A percentile compares a stretch with the other conserved stretches of the same genome.
Conservation (phyloP, 2,329 filamentous ascomycete species). For the Exophiala xenobiotica region DNA sequence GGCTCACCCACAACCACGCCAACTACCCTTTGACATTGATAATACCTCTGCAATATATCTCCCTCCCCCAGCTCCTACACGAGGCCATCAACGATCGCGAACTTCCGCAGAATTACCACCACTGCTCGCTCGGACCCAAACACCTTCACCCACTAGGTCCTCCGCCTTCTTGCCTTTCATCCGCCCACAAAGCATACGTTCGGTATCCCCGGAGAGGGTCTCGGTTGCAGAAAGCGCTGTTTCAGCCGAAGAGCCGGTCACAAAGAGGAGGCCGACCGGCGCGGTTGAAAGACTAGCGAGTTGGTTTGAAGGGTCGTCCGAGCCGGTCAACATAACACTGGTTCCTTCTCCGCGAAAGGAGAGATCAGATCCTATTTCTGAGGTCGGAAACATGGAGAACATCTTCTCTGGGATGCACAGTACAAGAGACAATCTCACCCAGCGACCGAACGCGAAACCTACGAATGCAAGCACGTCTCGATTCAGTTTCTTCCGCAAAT, state of each 20-base stretch:
- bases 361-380: conserved; percentile 24
- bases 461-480: conserved; percentile 37
- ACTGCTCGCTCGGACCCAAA: conserved; percentile 18
- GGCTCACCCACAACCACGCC: conserved; percentile 11
- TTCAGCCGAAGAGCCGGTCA: conserved; percentile 9
- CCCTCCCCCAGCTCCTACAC: conserved; percentile 23
- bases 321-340: conserved; percentile 49
- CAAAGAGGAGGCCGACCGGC: conserved; percentile 19
- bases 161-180: conserved; percentile 29
- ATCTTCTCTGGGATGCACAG: conserved; percentile 22
- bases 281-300: conserved; percentile 39
- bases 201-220: conserved; percentile 26
- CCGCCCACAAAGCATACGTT: conserved; percentile 22
- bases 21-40: conserved; percentile 13
- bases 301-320: conserved; percentile 55
- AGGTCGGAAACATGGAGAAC: conserved; percentile 22
- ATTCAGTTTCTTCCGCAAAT: conserved; percentile 46
- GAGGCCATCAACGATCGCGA: conserved; percentile 27
- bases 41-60: conserved; percentile 16
- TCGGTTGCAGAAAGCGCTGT: conserved; percentile 15
- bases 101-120: conserved; percentile 27
- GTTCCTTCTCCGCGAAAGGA: conserved; percentile 34
- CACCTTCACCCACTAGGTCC: conserved; percentile 27
- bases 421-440: conserved; percentile 22
- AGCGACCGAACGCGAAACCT: conserved; percentile 30